phyloP scores from a whole-genome alignment of 768 basidiomycete genomes.

The Russula abietina region DNA sequence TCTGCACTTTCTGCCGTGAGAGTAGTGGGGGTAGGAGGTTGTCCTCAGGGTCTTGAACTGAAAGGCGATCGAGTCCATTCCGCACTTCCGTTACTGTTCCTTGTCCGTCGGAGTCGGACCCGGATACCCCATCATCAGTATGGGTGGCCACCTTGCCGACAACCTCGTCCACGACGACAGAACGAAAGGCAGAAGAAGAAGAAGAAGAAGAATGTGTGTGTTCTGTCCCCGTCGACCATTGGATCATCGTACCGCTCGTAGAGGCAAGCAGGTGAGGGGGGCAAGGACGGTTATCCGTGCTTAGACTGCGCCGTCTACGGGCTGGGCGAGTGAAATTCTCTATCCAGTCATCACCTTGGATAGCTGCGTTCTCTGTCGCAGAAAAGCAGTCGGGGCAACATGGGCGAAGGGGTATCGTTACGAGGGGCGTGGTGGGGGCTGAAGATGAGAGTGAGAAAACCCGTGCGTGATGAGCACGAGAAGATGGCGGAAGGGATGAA shows the following conservation, averaged over 20 bases:
- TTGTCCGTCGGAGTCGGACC: background rate
- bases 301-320: conserved; percentile 44
- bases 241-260: conserved; percentile 14
- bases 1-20: background rate
- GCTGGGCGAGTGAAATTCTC: conserved; percentile 62
- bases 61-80: background rate
- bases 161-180: conserved; percentile 16
- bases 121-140: background rate
- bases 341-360: conserved; percentile 53
- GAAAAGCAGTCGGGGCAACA: conserved; percentile 63
- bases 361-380: conserved; percentile 50
- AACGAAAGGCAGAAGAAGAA: background rate
- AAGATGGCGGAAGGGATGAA: conserved; percentile 18
- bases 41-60: conserved; percentile 4
- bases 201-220: conserved; percentile 23
- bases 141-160: background rate
- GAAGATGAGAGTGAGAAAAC: conserved; percentile 11
- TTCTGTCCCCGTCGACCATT: conserved; percentile 19
- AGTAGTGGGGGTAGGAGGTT: conserved; percentile 12
- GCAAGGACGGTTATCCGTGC: conserved; percentile 26
- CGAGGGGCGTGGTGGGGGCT: conserved; percentile 28
- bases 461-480: conserved; percentile 10
- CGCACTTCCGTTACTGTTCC: background rate
- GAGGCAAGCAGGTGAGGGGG: conserved; percentile 15
- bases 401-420: conserved; percentile 62